These are phyloP conservation scores for Pholiota microspora DNA, from an alignment of 768 basidiomycete genomes.

Conservation along the genomic window DNA sequence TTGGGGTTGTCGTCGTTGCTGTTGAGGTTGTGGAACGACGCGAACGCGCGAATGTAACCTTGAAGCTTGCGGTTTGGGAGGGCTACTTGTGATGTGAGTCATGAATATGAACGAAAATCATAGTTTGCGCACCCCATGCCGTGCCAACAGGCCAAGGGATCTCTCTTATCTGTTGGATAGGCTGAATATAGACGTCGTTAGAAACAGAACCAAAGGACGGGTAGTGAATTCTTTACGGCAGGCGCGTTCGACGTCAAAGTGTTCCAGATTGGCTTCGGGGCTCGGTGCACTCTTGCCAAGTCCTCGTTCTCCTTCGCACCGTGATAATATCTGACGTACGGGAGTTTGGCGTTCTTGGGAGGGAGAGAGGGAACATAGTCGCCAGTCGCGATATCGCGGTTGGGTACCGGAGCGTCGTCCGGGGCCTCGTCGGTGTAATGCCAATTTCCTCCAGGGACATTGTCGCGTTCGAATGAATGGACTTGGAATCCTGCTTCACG, in stretches of 20 bases:
- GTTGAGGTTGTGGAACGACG: conserved; percentile 39
- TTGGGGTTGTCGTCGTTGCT: conserved; percentile 38
- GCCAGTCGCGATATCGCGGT: conserved; percentile 26
- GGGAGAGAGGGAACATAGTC: conserved; percentile 37
- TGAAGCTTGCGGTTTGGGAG: conserved; percentile 31
- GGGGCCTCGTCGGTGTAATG: conserved; percentile 39
- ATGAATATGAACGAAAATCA: not conserved
- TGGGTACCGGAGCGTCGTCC: conserved; percentile 34
- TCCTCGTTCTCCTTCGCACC: conserved; percentile 19
- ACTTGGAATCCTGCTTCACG: conserved; percentile 32
- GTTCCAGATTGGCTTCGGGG: conserved; percentile 37
- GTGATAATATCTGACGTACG: conserved; percentile 26
- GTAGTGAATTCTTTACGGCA: conserved; percentile 22
- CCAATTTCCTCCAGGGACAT: conserved; percentile 39
- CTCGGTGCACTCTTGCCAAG: conserved; percentile 28
- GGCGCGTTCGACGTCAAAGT: conserved; percentile 33
- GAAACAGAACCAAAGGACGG: not conserved
- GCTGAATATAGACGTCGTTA: conserved; percentile 9
- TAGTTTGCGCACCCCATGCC: conserved; percentile 27
- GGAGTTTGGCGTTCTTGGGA: conserved; percentile 25
- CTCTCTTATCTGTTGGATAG: conserved; percentile 30
- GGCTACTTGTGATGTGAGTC: conserved; percentile 18
- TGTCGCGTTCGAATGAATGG: conserved; percentile 37
- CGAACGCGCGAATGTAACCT: conserved; percentile 40
- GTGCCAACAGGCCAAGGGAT: conserved; percentile 30